Percentiles rank a stretch among this genome's conserved stretches.
These are phyloP conservation scores for Fraxinus cuspidata DNA, from an alignment of 257 asterid genomes.

Conservation along the genomic window DNA sequence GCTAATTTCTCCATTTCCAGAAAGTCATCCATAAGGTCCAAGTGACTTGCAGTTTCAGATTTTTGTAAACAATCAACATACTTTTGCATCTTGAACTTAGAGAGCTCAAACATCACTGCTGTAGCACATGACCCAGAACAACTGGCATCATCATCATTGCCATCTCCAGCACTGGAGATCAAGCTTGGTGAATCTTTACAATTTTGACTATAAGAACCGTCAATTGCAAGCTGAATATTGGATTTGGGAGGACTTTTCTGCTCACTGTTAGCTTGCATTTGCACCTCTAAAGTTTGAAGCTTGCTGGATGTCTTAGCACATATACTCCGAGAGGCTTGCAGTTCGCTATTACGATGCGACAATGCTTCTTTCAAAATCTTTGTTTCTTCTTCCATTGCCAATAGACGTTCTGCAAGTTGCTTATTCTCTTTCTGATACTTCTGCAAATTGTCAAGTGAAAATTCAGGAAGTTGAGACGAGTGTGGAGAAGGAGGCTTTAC, in stretches of 20 bases:
- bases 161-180: constrained; percentile 77
- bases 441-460: constrained; percentile 61
- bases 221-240: constrained; percentile 35
- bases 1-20: constrained; percentile 98
- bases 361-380: constrained; percentile 93
- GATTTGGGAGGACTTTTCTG: constrained; percentile 48
- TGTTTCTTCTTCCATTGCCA: constrained; percentile 91
- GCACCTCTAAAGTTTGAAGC: constrained; percentile 75
- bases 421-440: constrained; percentile 70
- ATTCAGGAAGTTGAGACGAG: constrained; percentile 56
- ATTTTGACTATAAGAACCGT: constrained; percentile 39
- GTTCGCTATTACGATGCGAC: constrained; percentile 82
- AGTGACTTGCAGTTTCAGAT: constrained; percentile 61
- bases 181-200: constrained; percentile 58
- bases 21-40: constrained; percentile 94
- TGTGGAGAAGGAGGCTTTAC: constrained; percentile 69
- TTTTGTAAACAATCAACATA: constrained; percentile 54
- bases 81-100: constrained; percentile 70
- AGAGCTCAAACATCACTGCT: constrained; percentile 49
- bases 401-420: constrained; percentile 66
- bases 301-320: constrained; percentile 78
- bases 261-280: constrained; percentile 56
- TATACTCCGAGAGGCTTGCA: constrained; percentile 69
- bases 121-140: constrained; percentile 83
- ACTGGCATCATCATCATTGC: constrained; percentile 65